Percentiles rank a stretch among this genome's conserved stretches.
Evolutionary conservation across 2,329 filamentous ascomycete species (phyloP).

Genomic region (Aspergillus transmontanensis): DNA sequence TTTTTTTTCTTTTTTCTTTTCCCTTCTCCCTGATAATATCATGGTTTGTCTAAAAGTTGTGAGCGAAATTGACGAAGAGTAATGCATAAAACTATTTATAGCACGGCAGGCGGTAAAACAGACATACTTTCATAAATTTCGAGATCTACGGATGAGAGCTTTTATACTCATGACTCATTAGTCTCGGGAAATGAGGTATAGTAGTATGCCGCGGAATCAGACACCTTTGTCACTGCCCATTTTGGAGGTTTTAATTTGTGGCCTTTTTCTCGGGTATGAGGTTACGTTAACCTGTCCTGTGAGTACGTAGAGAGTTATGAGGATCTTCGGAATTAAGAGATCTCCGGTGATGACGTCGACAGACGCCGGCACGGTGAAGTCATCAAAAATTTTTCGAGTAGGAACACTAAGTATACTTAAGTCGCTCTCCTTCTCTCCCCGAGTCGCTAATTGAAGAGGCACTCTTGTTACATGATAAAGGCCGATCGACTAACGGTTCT

Average conservation of each 20-base stretch:
- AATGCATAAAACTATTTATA: neutral
- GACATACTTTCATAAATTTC: neutral
- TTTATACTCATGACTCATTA: neutral
- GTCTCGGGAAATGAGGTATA: neutral
- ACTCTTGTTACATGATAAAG: too few relatives aligned
- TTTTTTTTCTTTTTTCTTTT: slow-evolving; percentile 1
- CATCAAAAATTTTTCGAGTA: neutral
- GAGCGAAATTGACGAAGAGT: neutral
- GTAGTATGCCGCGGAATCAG: too few relatives aligned
- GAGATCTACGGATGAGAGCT: neutral
- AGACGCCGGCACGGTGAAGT: neutral
- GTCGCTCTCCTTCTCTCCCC: too few relatives aligned
- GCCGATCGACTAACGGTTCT: too few relatives aligned
- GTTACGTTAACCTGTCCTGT: neutral
- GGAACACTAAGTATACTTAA: neutral
- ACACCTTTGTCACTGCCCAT: neutral
- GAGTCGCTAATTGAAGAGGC: too few relatives aligned
- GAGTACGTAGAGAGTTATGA: neutral
- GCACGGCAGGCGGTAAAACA: neutral
- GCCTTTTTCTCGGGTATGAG: neutral
- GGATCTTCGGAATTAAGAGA: neutral
- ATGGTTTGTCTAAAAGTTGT: neutral
- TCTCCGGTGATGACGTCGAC: slow-evolving; percentile 7
- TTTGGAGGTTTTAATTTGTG: neutral
- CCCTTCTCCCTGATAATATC: slow-evolving; percentile 1